Conservation (phyloP, 768 basidiomycete species). For the Leccinum pellstonianum region DNA sequence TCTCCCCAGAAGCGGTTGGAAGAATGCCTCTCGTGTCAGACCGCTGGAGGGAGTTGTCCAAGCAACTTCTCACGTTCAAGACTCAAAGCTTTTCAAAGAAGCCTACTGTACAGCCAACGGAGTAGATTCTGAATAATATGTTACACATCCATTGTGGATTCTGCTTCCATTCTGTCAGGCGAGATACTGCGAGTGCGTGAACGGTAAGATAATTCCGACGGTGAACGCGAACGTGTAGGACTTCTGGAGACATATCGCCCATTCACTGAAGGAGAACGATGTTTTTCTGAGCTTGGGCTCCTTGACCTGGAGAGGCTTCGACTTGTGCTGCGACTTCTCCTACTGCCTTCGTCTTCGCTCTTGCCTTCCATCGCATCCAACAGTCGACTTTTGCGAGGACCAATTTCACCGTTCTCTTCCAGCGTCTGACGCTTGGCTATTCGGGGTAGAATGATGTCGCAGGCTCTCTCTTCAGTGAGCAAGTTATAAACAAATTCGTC, state of each 20-base stretch:
- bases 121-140: slow-evolving; percentile 20
- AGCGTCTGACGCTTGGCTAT: slow-evolving; percentile 80
- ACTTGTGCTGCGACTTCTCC: slow-evolving; percentile 38
- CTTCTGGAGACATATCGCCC: slow-evolving; percentile 66
- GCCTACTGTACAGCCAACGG: slow-evolving; percentile 15
- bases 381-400: slow-evolving; percentile 81
- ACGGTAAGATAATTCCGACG: slow-evolving; percentile 41
- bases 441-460: slow-evolving; percentile 94
- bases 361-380: slow-evolving; percentile 83
- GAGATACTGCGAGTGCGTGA: slow-evolving; percentile 63
- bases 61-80: slow-evolving; percentile 57
- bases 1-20: slow-evolving; percentile 58
- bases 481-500: slow-evolving; percentile 90
- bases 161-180: slow-evolving; percentile 51
- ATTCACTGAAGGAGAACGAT: slow-evolving; percentile 42
- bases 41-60: slow-evolving; percentile 65
- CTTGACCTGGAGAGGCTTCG: slow-evolving; percentile 26
- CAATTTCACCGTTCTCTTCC: slow-evolving; percentile 90
- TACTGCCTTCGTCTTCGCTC: slow-evolving; percentile 49
- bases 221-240: slow-evolving; percentile 49
- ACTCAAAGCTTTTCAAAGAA: slow-evolving; percentile 33
- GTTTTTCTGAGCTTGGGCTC: slow-evolving; percentile 23
- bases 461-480: slow-evolving; percentile 86
- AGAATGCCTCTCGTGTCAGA: slow-evolving; percentile 65
- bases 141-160: slow-evolving; percentile 18